Percentiles rank a stretch among this genome's conserved stretches.
phyloP scores from a whole-genome alignment of 495 filamentous ascomycete genomes.

The Hypoxylon crocopeplum region DNA sequence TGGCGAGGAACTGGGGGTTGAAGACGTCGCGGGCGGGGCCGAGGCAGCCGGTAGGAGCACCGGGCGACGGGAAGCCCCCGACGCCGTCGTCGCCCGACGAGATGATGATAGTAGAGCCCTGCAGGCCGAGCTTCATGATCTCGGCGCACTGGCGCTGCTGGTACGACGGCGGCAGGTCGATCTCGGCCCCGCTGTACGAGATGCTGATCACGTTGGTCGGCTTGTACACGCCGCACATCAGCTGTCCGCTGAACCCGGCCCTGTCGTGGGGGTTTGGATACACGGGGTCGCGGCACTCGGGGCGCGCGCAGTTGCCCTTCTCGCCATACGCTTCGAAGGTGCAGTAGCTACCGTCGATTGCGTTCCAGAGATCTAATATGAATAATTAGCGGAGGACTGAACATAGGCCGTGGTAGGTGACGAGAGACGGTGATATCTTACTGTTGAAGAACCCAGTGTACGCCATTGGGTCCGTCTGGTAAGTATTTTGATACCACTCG shows the following conservation, averaged over 20 bases:
- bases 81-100: constrained; percentile 68
- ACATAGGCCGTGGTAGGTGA: too few relatives aligned
- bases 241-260: constrained; percentile 61
- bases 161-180: constrained; percentile 40
- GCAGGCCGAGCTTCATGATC: constrained; percentile 69
- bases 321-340: constrained; percentile 51
- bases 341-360: constrained; percentile 71
- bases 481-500: constrained; percentile 47
- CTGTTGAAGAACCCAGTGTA: constrained; percentile 48
- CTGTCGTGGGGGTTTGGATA: constrained; percentile 61
- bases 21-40: constrained; percentile 38
- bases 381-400: constrained; percentile 52
- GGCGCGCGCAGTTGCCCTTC: constrained; percentile 40
- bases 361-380: constrained; percentile 59
- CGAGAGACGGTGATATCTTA: constrained; percentile 21
- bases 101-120: constrained; percentile 66
- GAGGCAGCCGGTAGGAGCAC: constrained; percentile 34
- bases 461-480: constrained; percentile 22
- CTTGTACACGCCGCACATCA: constrained; percentile 63
- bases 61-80: constrained; percentile 53
- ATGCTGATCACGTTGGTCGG: constrained; percentile 50
- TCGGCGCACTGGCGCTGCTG: constrained; percentile 50
- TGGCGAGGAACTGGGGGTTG: constrained; percentile 41
- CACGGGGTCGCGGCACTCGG: constrained; percentile 52
- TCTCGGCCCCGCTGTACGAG: constrained; percentile 49